Base-by-base conservation (phyloP, 192 early-diverging fungal genomes). In the Ambispora gerdemannii region DNA sequence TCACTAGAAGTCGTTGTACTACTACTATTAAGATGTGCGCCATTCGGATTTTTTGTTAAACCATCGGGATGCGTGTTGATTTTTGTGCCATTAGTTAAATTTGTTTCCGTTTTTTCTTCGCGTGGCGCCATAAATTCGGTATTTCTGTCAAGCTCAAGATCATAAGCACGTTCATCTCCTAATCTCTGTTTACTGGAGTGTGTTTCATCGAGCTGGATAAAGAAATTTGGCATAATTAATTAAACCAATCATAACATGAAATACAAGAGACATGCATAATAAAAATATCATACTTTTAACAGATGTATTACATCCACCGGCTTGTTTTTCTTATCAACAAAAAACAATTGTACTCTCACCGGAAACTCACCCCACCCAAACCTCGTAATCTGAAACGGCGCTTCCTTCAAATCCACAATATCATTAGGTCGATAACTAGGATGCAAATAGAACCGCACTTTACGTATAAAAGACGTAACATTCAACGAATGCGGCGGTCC, bases 361-460 rank as follows among this genome's bases (percentile, higher is more conserved):
- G 93, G 93, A 58, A 93, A 95, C 76, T 97, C 95, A 33, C 95
- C 95, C 94, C 94, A 97, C 0, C 94, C 95, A 72, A 86, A 89
- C n/a, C 94, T 85, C 17, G 89, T 92, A 62, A 97, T 72, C 65
- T 90, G 88, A 74, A 96, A 94, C 1, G 88, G 92, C 0, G 93
- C 84, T 36, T 85, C 83, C 0, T 75, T 74, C 10, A 96, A 82
- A 47, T 95, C 94, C 4, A 95, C 85, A n/a, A 95, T 85, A 75
- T 96, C 89, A 59, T 92, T 83, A 0, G 95, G 95, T 36, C 84
- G 85, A 72, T 95, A 97, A 63, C 90, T 91, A 65, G 91, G 92
- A 72, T 97, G 94, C 11, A 97, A 80, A 79, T 90, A 89, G 61
- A 92, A 93, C 15, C 94, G 87, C 52, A 95, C 92, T 52, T 84